Evolutionary conservation across 2,329 filamentous ascomycete genomes (phyloP), one percentile per base, ranked within the genome.

Genomic region (Teratosphaeria zuluensis): DNA sequence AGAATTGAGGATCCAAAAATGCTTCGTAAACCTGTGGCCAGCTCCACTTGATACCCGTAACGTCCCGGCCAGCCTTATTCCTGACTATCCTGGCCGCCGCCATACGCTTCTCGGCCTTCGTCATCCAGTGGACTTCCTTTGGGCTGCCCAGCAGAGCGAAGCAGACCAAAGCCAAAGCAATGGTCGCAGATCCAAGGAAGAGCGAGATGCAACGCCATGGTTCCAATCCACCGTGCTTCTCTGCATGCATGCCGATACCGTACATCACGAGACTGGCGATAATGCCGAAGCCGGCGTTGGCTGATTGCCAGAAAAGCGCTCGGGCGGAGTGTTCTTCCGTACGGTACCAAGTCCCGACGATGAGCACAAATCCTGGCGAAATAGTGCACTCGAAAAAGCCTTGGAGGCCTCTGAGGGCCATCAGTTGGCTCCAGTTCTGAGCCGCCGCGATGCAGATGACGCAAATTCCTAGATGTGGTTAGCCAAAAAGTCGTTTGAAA

Each of bases 361-460:
- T 64, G 3, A 73, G 63, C 2, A 74, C 64, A 56, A 73, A 74
- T 7, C 70, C 72, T 0, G 72, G 71, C 0, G 65, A 68, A 52
- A 74, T 73, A 4, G 70, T 73, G 57, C 72, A 73, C 57, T 74
- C 72, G 57, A 74, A 75, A 56, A 74, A 67, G 24, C 73, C 72
- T 60, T 74, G 72, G 2, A 74, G 62, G 1, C 65, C 69, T 30
- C 72, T 66, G 14, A 75, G 63, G 2, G 66, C 68, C 68, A 74
- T 73, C 16, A 74, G 61, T 9, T 73, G 68, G 0, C 66, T 59
- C 68, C 70, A 74, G 53, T 73, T 68, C 42, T 68, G 64, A 12
- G 68, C 68, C 9, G 66, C 66, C 14, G 65, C 66, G 19, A 69
- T 69, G 54, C 65, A 66, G 24, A 69, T 66, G 4, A 69, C 65